A percentile compares a stretch with the other conserved stretches of the same genome.
Conservation (phyloP, 495 filamentous ascomycete species). For the Pyrenopolyporus hunteri region DNA sequence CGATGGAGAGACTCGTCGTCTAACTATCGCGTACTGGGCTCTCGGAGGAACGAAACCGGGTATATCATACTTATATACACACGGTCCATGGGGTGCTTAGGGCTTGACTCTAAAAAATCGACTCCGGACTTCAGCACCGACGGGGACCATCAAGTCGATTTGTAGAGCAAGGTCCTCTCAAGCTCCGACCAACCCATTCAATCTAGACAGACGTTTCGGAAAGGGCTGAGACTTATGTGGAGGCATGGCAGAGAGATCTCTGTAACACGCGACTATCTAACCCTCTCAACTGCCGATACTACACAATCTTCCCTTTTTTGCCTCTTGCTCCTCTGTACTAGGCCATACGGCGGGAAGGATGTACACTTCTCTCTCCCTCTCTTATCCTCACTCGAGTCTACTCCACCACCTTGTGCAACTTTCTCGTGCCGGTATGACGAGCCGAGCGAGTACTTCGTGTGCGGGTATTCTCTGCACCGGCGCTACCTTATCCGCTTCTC, state of each 20-base stretch:
- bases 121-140: not conserved
- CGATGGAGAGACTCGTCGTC: conserved; percentile 8
- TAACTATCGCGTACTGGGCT: conserved; percentile 12
- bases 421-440: conserved; percentile 23
- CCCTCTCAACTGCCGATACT: conserved; percentile 36
- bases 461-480: conserved; percentile 10
- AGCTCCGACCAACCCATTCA: conserved; percentile 21
- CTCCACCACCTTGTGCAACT: conserved; percentile 31
- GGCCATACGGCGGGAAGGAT: conserved; percentile 30
- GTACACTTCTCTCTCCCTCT: conserved; percentile 12
- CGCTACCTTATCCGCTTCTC: conserved; percentile 16
- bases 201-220: conserved; percentile 35
- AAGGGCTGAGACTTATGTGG: conserved; percentile 38
- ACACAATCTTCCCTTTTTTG: conserved; percentile 37
- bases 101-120: conserved; percentile 3
- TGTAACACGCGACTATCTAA: conserved; percentile 38
- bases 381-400: conserved; percentile 17
- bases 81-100: conserved; percentile 15
- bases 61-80: conserved; percentile 28
- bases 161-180: conserved; percentile 4
- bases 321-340: conserved; percentile 33
- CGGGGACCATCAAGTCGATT: conserved; percentile 12
- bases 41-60: conserved; percentile 8
- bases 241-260: conserved; percentile 31
- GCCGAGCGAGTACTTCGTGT: conserved; percentile 18